A percentile compares a stretch with the other conserved stretches of the same genome.
These are phyloP conservation scores for Nicotiana sylvestris DNA, from an alignment of 257 asterid genomes.

Conservation along the genomic window DNA sequence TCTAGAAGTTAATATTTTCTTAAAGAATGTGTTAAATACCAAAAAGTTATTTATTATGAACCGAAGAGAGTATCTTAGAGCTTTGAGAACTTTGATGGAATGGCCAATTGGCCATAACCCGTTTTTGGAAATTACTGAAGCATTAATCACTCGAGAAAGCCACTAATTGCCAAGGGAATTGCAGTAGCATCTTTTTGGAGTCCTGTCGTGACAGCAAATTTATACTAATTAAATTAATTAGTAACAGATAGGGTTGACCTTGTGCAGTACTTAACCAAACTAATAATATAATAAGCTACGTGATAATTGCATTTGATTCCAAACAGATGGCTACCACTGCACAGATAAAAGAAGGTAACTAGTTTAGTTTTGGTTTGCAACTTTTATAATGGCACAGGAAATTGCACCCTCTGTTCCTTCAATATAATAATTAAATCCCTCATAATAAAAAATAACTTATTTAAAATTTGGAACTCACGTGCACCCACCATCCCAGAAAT, in stretches of 20 bases:
- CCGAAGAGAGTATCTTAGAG: not conserved
- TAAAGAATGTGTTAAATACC: no score
- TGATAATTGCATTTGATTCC: constrained; percentile 13
- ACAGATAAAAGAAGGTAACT: no score
- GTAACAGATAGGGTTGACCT: not conserved
- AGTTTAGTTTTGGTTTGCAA: no score
- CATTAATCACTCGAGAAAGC: not conserved
- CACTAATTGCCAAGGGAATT: not conserved
- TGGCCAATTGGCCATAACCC: not conserved
- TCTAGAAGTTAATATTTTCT: no score
- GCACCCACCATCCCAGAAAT: no score
- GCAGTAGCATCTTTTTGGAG: not conserved
- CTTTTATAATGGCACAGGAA: no score
- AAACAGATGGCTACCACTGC: not conserved
- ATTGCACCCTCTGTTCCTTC: no score
- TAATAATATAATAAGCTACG: not conserved
- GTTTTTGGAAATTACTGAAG: not conserved
- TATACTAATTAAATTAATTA: not conserved
- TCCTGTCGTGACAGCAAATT: not conserved
- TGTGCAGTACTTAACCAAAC: not conserved
- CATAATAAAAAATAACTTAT: no score
- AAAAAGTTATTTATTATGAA: no score
- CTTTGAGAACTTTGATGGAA: not conserved
- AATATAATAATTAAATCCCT: no score
- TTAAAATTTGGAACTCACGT: no score